Percentiles rank a stretch among this genome's conserved stretches.
Conservation (phyloP, 305 asterid species). For the Solanum hybrid region DNA sequence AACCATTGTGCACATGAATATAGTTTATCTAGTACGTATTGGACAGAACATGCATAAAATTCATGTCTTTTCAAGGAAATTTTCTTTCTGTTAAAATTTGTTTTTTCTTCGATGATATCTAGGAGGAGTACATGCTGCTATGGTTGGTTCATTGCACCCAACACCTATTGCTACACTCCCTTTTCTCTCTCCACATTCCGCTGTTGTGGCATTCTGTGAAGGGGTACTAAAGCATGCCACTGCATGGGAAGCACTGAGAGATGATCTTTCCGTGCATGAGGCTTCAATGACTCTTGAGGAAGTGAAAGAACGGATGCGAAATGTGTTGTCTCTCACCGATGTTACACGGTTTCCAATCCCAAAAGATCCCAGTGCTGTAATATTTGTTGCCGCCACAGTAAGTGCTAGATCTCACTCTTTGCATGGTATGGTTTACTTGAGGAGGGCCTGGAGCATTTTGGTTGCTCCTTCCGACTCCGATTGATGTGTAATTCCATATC, state of each 20-base stretch:
- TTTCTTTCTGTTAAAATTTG: background rate
- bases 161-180: slow-evolving; percentile 74
- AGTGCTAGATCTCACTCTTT: slow-evolving; percentile 21
- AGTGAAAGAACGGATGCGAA: slow-evolving; percentile 82
- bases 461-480: background rate
- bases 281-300: slow-evolving; percentile 61
- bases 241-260: slow-evolving; percentile 96
- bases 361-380: slow-evolving; percentile 73
- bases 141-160: slow-evolving; percentile 92
- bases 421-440: background rate
- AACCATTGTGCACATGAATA: background rate
- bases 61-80: background rate
- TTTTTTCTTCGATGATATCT: slow-evolving; percentile 4
- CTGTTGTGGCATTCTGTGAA: slow-evolving; percentile 96
- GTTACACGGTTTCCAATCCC: slow-evolving; percentile 95
- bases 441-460: background rate
- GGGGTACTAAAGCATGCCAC: slow-evolving; percentile 91
- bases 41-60: background rate
- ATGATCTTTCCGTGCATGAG: slow-evolving; percentile 52
- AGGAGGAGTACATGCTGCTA: slow-evolving; percentile 91
- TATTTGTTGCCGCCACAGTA: slow-evolving; percentile 90
- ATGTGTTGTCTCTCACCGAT: slow-evolving; percentile 82
- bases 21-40: background rate
- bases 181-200: slow-evolving; percentile 94
- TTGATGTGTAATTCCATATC: background rate